Conservation (phyloP, 768 basidiomycete genomes). For the Suillus plorans region DNA sequence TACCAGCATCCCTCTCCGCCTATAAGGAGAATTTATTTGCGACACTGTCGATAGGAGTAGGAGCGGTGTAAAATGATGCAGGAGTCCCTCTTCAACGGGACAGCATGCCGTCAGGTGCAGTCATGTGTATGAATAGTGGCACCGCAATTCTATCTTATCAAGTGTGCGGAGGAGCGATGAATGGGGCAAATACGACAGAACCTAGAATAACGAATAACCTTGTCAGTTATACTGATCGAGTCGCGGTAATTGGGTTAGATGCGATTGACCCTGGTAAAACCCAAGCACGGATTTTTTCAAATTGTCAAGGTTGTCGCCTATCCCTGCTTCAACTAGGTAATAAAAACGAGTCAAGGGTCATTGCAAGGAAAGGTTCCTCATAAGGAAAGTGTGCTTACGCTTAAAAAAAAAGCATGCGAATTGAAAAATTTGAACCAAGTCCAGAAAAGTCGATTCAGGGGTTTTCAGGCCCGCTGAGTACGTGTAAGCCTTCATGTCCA, state of each 20-base stretch:
- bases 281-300: not conserved
- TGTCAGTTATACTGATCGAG: not conserved
- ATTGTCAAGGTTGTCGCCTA: not conserved
- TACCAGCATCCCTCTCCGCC: not conserved
- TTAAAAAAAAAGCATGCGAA: no score
- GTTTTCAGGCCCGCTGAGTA: not conserved
- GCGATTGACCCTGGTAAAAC: not conserved
- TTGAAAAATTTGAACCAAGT: not conserved
- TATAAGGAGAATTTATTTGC: not conserved
- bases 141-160: not conserved
- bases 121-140: not conserved
- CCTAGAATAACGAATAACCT: not conserved
- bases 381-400: not conserved
- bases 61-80: not conserved
- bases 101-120: not conserved
- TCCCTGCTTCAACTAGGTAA: not conserved
- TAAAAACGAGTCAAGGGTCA: not conserved
- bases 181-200: not conserved
- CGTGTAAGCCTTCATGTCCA: not conserved
- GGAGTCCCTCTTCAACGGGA: not conserved
- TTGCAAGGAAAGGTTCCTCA: not conserved
- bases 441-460: not conserved
- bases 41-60: not conserved
- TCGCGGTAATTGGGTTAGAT: not conserved
- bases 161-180: not conserved